Base-by-base conservation (phyloP, 208 protist species). In the Herpetomonas muscarum region DNA sequence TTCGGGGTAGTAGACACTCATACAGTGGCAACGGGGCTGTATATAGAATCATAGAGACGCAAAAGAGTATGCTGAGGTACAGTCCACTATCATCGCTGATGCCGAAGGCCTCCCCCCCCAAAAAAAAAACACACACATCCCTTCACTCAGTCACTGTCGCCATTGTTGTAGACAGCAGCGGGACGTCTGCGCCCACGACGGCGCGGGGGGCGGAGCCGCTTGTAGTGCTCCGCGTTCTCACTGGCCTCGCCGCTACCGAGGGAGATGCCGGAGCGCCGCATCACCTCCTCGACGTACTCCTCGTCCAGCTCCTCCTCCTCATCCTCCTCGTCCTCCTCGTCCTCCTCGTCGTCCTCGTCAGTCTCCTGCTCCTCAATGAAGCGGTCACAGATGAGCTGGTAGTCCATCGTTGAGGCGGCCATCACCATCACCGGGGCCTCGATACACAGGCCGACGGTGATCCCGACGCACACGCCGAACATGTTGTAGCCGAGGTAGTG, bases 361-460 rank as follows among this genome's bases (percentile, higher is more conserved):
- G 65, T 61, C 60, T 88, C 76, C 25, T 88, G 67, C 56, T 76
- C 65, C 53, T 69, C 66, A 30, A 76, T 58, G 50, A 88, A 85
- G 48, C 82, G 61, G 36, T 91, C 78, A 56, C 81, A 88, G 2
- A 89, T 56, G 0, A 64, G 59, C 1, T 83, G 51, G 51, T 89
- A 92, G 56, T 92, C 60, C 67, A 87, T 81, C 21, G 46, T 68
- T 46, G 58, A 74, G 9, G 69, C 73, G 0, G 65, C 79, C 26
- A 78, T 62, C 51, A 90, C 76, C 80, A 93, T 88, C 12, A 61
- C 68, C 0, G 86, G 86, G 0, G 80, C 79, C 68, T 93, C 86
- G 62, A 93, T 87, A 56, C 76, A 87, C 10, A 93, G 64, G 3
- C 86, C 86, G 30, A 90, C 54, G 1, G 79, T 90, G 57, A 93